phyloP scores from a whole-genome alignment of 2,329 filamentous ascomycete genomes.

The Paecilomyces sp. region DNA sequence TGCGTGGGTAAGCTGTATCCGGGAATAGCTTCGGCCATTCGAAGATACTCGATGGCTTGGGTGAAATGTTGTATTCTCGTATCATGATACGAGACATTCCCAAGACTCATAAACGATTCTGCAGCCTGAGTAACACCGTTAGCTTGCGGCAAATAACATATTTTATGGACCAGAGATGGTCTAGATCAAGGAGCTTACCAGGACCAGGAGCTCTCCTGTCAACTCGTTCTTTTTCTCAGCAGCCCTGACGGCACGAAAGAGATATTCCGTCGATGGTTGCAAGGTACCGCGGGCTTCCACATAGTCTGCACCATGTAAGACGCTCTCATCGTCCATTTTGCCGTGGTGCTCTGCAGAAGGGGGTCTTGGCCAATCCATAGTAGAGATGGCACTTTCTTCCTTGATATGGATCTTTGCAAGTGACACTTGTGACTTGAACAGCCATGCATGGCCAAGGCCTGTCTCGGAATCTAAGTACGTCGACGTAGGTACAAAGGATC shows the following conservation, averaged over 20 bases:
- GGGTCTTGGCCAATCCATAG: slow-evolving; percentile 26
- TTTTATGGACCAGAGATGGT: background rate
- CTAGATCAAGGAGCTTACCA: slow-evolving; percentile 24
- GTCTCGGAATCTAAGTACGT: slow-evolving; percentile 2
- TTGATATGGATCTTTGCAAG: slow-evolving; percentile 42
- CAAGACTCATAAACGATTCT: slow-evolving; percentile 47
- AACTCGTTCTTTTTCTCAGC: slow-evolving; percentile 31
- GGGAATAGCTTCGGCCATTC: slow-evolving; percentile 33
- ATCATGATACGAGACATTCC: slow-evolving; percentile 42
- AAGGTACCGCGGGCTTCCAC: slow-evolving; percentile 20
- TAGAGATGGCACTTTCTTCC: slow-evolving; percentile 16
- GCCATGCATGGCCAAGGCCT: slow-evolving; percentile 47
- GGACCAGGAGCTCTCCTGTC: slow-evolving; percentile 38
- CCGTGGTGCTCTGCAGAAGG: slow-evolving; percentile 37
- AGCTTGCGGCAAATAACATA: background rate
- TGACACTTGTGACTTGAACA: slow-evolving; percentile 43
- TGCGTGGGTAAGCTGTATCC: slow-evolving; percentile 38
- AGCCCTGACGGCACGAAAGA: slow-evolving; percentile 5
- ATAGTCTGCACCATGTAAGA: slow-evolving; percentile 48
- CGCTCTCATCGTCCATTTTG: slow-evolving; percentile 43
- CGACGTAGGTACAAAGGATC: slow-evolving; percentile 1
- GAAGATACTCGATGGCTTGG: slow-evolving; percentile 40
- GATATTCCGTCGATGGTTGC: background rate
- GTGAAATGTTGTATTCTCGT: slow-evolving; percentile 39
- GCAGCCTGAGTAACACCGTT: slow-evolving; percentile 32